Conservation (phyloP, 2,329 filamentous ascomycete genomes). For the Zymoseptoria brevis region DNA sequence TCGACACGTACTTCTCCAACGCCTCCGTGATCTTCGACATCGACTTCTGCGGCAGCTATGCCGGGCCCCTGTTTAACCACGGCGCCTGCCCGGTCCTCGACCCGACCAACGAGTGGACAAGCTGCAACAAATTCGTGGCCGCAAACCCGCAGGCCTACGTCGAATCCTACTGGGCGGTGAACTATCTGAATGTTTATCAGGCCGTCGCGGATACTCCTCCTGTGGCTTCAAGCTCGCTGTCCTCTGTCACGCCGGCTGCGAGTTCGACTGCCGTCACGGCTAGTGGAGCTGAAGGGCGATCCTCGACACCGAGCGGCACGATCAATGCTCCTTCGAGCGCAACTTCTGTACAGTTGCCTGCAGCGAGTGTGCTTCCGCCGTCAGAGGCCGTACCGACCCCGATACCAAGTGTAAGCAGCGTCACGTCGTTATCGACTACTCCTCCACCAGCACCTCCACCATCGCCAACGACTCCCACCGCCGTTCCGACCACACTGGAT, state of each 20-base stretch:
- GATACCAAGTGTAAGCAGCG: background rate
- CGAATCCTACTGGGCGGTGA: constrained; percentile 36
- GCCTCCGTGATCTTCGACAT: constrained; percentile 35
- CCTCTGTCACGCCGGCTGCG: constrained; percentile 15
- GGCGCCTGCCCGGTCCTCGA: constrained; percentile 25
- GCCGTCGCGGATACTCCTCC: constrained; percentile 18
- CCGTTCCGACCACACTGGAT: too few species aligned
- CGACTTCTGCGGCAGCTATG: constrained; percentile 35
- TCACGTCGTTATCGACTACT: background rate
- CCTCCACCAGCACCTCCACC: background rate
- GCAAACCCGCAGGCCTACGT: constrained; percentile 26
- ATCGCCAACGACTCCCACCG: background rate
- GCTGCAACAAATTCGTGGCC: constrained; percentile 29
- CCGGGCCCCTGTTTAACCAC: constrained; percentile 26
- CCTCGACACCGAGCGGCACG: constrained; percentile 11
- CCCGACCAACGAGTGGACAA: constrained; percentile 10
- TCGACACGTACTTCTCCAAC: constrained; percentile 31
- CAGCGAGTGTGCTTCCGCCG: background rate
- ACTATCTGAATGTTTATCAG: constrained; percentile 35
- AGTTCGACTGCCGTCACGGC: constrained; percentile 14
- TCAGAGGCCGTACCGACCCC: background rate
- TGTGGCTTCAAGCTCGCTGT: constrained; percentile 20
- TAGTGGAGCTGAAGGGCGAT: constrained; percentile 11
- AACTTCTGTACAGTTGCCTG: background rate
- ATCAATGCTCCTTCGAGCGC: constrained; percentile 3